A percentile compares a stretch with the other conserved stretches of the same genome.
These are phyloP conservation scores for Calophaca sinica DNA, from an alignment of 306 rosid species.

Conservation along the genomic window DNA sequence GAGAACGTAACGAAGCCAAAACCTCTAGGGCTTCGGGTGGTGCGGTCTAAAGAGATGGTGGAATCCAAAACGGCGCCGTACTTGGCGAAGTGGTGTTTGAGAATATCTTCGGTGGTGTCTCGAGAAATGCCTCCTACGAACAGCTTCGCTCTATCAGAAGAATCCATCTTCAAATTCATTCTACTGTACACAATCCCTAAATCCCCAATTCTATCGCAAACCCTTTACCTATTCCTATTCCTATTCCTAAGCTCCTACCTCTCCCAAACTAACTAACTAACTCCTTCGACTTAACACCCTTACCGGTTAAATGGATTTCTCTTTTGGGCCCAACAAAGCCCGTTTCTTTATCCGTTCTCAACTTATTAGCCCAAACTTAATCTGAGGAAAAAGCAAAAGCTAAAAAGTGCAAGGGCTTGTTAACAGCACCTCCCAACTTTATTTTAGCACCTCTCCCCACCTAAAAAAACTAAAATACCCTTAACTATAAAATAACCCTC, in stretches of 20 bases:
- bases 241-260: neutral
- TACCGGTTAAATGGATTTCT: neutral
- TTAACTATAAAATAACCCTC: too few relatives aligned
- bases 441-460: too few relatives aligned
- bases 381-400: too few relatives aligned
- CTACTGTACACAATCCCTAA: slow-evolving; percentile 54
- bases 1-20: slow-evolving; percentile 81
- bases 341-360: too few relatives aligned
- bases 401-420: too few relatives aligned
- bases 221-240: slow-evolving; percentile 26
- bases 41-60: slow-evolving; percentile 56
- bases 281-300: neutral
- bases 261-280: too few relatives aligned
- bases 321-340: too few relatives aligned
- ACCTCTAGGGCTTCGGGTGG: slow-evolving; percentile 69
- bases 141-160: slow-evolving; percentile 59
- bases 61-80: slow-evolving; percentile 67
- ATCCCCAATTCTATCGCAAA: slow-evolving; percentile 54
- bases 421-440: too few relatives aligned
- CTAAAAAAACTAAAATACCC: too few relatives aligned
- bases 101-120: slow-evolving; percentile 60
- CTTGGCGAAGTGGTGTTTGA: slow-evolving; percentile 57
- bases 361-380: too few relatives aligned
- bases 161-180: slow-evolving; percentile 56
- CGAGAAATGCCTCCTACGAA: slow-evolving; percentile 70